A percentile compares a stretch with the other conserved stretches of the same genome.
Conservation (phyloP, 306 rosid genomes). For the Nissolia schottii region DNA sequence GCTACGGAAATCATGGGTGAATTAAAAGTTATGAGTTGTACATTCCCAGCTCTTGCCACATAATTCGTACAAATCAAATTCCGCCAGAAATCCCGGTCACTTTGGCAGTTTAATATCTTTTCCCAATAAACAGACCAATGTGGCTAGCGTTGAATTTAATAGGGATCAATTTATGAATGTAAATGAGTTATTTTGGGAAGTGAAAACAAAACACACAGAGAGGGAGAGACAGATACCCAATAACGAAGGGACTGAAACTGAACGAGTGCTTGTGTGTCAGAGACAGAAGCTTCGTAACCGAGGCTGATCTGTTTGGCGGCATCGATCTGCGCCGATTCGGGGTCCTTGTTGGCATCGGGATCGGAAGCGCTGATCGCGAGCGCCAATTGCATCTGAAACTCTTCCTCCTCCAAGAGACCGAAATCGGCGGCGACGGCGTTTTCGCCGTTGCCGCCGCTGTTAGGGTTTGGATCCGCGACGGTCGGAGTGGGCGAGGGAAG, state of each 20-base stretch:
- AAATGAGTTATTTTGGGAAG: neutral
- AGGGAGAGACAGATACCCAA: constrained; percentile 45
- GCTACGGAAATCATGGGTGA: no score
- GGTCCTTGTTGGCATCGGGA: constrained; percentile 62
- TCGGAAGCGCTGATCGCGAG: constrained; percentile 96
- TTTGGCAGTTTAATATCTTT: no score
- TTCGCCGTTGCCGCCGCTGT: neutral
- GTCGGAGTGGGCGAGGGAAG: constrained; percentile 31
- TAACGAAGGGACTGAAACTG: constrained; percentile 77
- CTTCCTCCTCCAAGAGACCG: constrained; percentile 87
- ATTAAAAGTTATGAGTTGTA: no score
- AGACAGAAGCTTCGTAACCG: constrained; percentile 53
- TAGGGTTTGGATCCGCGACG: constrained; percentile 24
- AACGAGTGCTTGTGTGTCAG: constrained; percentile 48
- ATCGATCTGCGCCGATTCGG: constrained; percentile 97
- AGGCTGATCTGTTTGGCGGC: constrained; percentile 99
- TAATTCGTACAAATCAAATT: no score
- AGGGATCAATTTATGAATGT: neutral
- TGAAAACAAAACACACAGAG: neutral
- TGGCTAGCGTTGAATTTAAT: neutral
- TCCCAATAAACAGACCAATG: neutral
- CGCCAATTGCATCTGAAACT: constrained; percentile 95
- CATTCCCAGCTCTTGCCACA: no score
- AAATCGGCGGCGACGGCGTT: constrained; percentile 45
- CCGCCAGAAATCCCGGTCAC: no score